Base-by-base conservation (phyloP, 2,329 filamentous ascomycete species). In the Hypoxylon sp. region DNA sequence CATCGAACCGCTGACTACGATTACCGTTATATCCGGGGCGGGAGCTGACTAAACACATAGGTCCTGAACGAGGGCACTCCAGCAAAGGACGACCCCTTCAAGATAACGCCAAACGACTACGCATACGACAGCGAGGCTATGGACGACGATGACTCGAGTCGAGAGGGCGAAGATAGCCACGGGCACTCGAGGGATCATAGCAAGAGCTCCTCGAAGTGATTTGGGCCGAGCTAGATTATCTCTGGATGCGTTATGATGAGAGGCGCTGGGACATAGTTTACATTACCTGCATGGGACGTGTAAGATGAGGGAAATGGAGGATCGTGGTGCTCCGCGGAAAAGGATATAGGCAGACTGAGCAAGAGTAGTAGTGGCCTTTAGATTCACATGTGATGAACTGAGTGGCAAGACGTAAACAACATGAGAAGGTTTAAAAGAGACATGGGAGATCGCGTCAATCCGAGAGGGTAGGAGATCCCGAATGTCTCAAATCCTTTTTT, bases 61-160 rank as follows among this genome's bases (percentile, higher is more conserved):
- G 67, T 73, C 37, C 58, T 75, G 72, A 77, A 77, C 50, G 75
- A 77, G 40, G 76, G 76, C 14, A 63, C 61, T 14, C 71, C 75
- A 2, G 57, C 69, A 25, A 71, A 68, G 42, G 53, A 68, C 49
- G 66, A 74, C 31, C 37, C 62, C 40, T 68, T 69, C 58, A 64
- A 61, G 37, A 55, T 56, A 20, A 44, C 50, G 8, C 56, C 57
- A 7, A 61, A 63, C 37, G 63, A 68, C 54, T 61, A 65, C 54
- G 44, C 58, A 7, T 65, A 65, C 56, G 63, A 69, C 40, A 68
- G 62, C 56, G 68, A 64, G 8, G 57, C 49, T 13, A 54, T 37
- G 5, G 60, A 63, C 14, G 62, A 62, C 20, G 60, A 54, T 27
- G 33, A 49, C 50, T 67, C 66, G 33, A 65, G 62, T 35, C 61